These are phyloP conservation scores for Bruguiera sexangula DNA, from an alignment of 345 rosid genomes.

Conservation along the genomic window DNA sequence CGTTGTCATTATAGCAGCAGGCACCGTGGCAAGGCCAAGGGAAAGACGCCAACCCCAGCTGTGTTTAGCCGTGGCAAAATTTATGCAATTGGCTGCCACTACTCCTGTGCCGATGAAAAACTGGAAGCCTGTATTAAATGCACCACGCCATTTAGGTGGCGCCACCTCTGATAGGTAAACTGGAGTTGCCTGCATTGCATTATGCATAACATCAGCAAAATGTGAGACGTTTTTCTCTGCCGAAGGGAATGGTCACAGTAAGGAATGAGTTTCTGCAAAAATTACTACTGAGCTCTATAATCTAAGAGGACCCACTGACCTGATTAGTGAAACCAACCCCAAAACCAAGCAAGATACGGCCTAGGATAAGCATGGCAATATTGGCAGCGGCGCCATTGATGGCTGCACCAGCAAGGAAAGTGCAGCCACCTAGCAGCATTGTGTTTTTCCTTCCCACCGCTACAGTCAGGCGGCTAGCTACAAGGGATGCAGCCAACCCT, in stretches of 20 bases:
- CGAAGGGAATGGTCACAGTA: no score
- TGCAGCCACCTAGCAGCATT: conserved; percentile 66
- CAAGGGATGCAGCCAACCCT: conserved; percentile 61
- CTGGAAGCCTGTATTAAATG: conserved; percentile 75
- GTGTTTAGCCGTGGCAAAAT: conserved; percentile 50
- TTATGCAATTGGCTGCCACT: conserved; percentile 57
- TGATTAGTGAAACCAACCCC: conserved; percentile 94
- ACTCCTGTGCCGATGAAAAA: conserved; percentile 74
- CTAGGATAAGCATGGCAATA: conserved; percentile 68
- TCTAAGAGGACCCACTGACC: conserved; percentile 26
- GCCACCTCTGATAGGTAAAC: conserved; percentile 82
- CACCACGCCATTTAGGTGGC: conserved; percentile 84
- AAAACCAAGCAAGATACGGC: conserved; percentile 77
- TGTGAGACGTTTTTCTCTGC: neutral
- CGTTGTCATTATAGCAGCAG: conserved; percentile 65
- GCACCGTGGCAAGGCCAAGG: conserved; percentile 66
- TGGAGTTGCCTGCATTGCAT: conserved; percentile 61
- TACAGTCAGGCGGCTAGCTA: conserved; percentile 61
- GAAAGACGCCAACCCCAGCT: conserved; percentile 78
- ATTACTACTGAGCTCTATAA: neutral
- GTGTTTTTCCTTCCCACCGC: conserved; percentile 59
- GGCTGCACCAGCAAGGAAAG: conserved; percentile 69
- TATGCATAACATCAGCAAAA: neutral
- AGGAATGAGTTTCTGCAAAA: no score
- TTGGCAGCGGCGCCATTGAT: conserved; percentile 69